Base-by-base conservation (phyloP, 495 filamentous ascomycete genomes). In the Penicillium lagena region DNA sequence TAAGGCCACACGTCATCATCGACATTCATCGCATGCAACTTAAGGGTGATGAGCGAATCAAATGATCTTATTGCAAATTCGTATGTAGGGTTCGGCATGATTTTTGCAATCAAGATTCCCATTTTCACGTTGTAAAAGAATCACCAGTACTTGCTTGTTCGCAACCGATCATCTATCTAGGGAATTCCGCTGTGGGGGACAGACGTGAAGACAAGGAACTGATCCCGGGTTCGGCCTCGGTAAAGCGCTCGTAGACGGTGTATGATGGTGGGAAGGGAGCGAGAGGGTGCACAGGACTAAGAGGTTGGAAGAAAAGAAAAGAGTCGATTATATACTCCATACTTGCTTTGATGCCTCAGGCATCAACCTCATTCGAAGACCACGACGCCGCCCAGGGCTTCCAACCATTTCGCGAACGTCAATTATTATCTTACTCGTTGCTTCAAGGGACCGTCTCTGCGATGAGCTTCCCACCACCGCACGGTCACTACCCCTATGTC, bases 391-490 rank as follows among this genome's bases (percentile, higher is more conserved):
- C 54, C 49, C 45, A 47, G 46, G 4, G 22, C 22, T 22, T 46
- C 51, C 41, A 44, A 37, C 42, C 39, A 49, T 30, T 42, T 38
- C 31, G 42, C 48, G 41, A 22, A 4, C 22, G 22, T 22, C 15
- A 17, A 17, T 2, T 22, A 3, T 22, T 22, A n/a, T 22, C 22
- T 22, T 22, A 3, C 22, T 22, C 22, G 22, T 4, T 22, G 2
- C 22, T 22, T 22, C 4, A 22, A 22, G 22, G 2, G 22, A 22
- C 22, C 22, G 4, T 22, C 22, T 22, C 22, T 22, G 70, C 64
- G 58, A 73, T 73, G 70, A 73, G 64, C 66, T 73, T 62, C 51
- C 67, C 68, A 68, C 68, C 70, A 39, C 65, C 69, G 40, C 61
- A 69, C 49, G 66, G 66, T 47, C 68, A 68, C 55, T 71, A 66